Evolutionary conservation across 1,139 yeast genomes (phyloP), one percentile per base, ranked within the genome.

Genomic region (Saccharomyces uvarum): DNA sequence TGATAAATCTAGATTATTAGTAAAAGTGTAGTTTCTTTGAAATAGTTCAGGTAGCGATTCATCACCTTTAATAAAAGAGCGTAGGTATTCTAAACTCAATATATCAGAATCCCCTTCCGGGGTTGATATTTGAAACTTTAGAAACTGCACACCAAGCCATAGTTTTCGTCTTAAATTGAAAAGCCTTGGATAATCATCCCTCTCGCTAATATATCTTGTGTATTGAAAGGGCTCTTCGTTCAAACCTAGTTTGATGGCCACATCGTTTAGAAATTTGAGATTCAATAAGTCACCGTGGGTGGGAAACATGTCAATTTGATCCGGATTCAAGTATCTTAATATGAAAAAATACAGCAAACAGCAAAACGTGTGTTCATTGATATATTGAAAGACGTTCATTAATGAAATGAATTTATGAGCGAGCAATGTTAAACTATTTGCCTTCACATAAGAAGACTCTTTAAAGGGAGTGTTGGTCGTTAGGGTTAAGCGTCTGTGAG

Each of bases 141-240:
- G 16, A 8, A 56, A 54, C 50, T 62, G 64, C 7, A 62, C 26
- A 13, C 63, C 63, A 2, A 59, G 51, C 65, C 65, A 62, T 27
- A 62, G 31, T 51, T 59, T 60, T 16, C 63, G 33, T 51, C 63
- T 56, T 26, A 57, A 54, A 6, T 46, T 48, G 16, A 52, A 38
- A 8, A 57, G 33, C 2, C 52, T 27, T 21, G 53, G 53, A 21
- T 53, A 56, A 21, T 50, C 50, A 9, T 48, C 32, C 21, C 51
- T 50, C 28, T 56, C 54, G 9, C 52, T 48, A 6, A 14, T 4
- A 42, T 49, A 59, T 33, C 63, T 51, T 9, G 50, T 50, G 32
- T 42, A 60, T 46, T 56, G 50, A 3, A 57, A 55, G 2, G 65
- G 65, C n/a, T 62, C 61, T 29, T 61, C 53, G 27, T 53, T 58